Base-by-base conservation (phyloP, 345 rosid species). In the Syzygium aqueum region DNA sequence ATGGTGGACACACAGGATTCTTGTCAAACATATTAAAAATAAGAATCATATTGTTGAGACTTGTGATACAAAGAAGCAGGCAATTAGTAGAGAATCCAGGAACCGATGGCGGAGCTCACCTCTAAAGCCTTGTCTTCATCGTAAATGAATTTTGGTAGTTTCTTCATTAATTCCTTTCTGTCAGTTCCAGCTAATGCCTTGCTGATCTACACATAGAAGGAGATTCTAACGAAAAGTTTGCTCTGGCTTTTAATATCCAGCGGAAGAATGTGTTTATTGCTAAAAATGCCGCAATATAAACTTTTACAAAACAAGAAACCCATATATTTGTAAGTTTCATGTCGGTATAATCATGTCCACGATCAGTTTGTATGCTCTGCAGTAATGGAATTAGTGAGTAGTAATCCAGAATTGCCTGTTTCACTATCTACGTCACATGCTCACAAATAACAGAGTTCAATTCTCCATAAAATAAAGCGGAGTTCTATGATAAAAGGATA, bases 111-210 rank as follows among this genome's bases (percentile, higher is more conserved):
- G 27, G 49, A 73, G 40, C 93, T 93, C 87, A 94, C 99, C 96
- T 97, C 99, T 90, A 95, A 92, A 88, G 95, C 96, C 88, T 96
- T 97, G 84, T 97, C 98, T 92, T 96, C 99, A 87, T 97, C 99
- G 43, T 96, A 97, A n/a, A 97, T 95, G 93, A 97, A 97, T 89
- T 95, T 96, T 54, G 99, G 99, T 91, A 97, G 94, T 87, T 91
- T 97, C 94, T 94, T 96, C 99, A 97, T 93, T 53, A 97, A 92
- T 88, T 96, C 97, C 92, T 95, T 97, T 51, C 92, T 86, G 92
- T 97, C 95, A 88, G 96, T 92, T 83, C 95, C 97, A 87, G 96
- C 93, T 87, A 97, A 90, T 28, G 94, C 98, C 92, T 90, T 94
- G 92, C 97, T 97, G 91, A 97, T 94, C 98, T 97, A 89, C 77